Base-by-base conservation (phyloP, 495 filamentous ascomycete genomes). In the Talaromyces trachyspermus region DNA sequence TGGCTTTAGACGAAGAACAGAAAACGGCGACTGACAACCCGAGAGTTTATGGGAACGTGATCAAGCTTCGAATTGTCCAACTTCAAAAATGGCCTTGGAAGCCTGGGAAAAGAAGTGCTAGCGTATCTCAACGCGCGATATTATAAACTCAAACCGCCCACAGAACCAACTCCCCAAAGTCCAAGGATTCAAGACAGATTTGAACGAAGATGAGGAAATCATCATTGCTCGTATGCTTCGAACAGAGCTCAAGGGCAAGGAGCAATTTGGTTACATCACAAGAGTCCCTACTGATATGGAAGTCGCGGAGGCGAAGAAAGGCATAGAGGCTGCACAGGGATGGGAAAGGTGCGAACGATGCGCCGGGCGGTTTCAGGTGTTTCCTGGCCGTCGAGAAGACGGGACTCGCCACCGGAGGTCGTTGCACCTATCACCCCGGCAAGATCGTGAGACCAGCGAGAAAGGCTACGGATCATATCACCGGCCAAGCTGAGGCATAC, bases 301-400 rank as follows among this genome's bases (percentile, higher is more conserved):
- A 33, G 65, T 89, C 3, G 66, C 74, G 24, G 57, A 72, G 23
- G 86, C 89, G 6, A 72, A 66, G 23, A 73, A 73, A 42, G 89
- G 82, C 0, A 69, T 88, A 2, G 64, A 78, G 32, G 72, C 79
- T 5, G 76, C 82, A 9, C 72, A 79, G 30, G 85, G 86, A 33
- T 95, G 80, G 72, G 94, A 97, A 64, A 64, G 75, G 12, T 99
- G 92, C 56, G 91, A 95, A 57, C 83, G 92, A 11, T 99, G 92
- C 62, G 72, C 65, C 18, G 78, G 75, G 17, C 80, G 90, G 22
- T 97, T 99, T 57, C 89, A 95, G 61, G 88, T 95, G 12, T 97
- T 94, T 54, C 88, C 90, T 5, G 88, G 88, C 12, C 83, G 92
- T 26, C 76, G 88, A 39, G 77, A 78, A 46, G 92, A 97, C 54